Base-by-base conservation (phyloP, 2,329 filamentous ascomycete species). In the Ambrosiella beaveri region DNA sequence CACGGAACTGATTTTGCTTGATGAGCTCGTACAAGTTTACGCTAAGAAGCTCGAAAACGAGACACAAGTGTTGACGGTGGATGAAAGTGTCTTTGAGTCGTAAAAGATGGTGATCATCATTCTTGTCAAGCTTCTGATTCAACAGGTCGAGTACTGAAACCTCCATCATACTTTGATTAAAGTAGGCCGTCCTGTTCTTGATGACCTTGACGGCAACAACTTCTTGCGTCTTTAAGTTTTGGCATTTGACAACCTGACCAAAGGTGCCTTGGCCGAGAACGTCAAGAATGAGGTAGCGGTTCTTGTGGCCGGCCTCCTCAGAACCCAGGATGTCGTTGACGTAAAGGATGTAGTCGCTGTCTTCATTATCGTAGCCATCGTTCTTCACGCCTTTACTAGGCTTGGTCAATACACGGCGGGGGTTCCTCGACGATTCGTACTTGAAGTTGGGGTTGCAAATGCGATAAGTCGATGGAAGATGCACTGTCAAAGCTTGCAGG, bases 81-180 rank as follows among this genome's bases (percentile, higher is more conserved):
- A 98, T 98, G 68, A 98, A 98, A 0, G 93, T 98, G 66, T 98
- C 93, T 69, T 96, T 96, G 50, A 98, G 76, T 61, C 93, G 84
- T 58, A 98, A 75, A 35, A 98, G 78, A 70, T 98, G 93, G 66
- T 98, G 93, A 65, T 98, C 93, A 66, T 98, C 93, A 66, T 97
- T 97, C 74, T 97, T 98, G 74, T 98, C 93, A 67, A 97, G 89
- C 69, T 96, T 95, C 63, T 89, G 95, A 69, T 98, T 98, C 66
- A 98, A 80, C 76, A 98, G 69, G 70, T 98, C 93, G 59, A 98
- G 76, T 27, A 98, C 93, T 1, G 93, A 98, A 38, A 98, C 93
- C 69, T 98, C 93, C 93, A 98, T 98, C 93, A 98, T 98, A 70
- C 93, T 97, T 71, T 98, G 93, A 68, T 98, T 98, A 75, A 98